Base-by-base conservation (phyloP, 345 rosid genomes). In the Luvunga scandens region DNA sequence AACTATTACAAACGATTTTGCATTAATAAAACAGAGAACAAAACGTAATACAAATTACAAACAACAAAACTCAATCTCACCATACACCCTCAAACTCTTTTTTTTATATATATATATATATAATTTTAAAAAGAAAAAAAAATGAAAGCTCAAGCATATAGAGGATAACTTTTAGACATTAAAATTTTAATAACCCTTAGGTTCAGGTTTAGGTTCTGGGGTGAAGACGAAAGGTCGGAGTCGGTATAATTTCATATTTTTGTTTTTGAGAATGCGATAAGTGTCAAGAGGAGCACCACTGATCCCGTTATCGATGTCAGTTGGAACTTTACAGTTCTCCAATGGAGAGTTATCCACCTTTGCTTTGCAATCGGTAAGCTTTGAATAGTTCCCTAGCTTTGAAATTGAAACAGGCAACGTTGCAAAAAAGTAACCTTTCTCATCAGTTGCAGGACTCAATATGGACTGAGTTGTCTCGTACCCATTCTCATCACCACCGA, bases 281-380 rank as follows among this genome's bases (percentile, higher is more conserved):
- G 84, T 70, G 53, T 86, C 84, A 55, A 90, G 86, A 3, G 75
- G 69, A 82, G 86, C 83, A 62, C 93, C 93, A 18, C 73, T 73
- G 12, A 90, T 69, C 34, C 90, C 91, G 53, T 84, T 81, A 75
- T 87, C 86, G 63, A 88, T 83, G 72, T 86, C 80, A 25, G 87
- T 84, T 4, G 86, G 91, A 71, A 82, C 66, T 34, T 85, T 81
- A 72, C 97, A 89, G 63, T 63, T 53, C 60, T 74, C 68, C 57
- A 55, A 28, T 18, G 97, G 88, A 75, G 93, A 88, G 62, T 72
- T 34, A 38, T 89, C 90, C 4, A 89, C 83, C 76, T 83, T 87
- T 4, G 89, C 90, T 76, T 78, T 89, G 89, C 94, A 92, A 28
- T 84, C 88, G 13, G 45, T 85, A 72, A 87, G 59, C 85, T 81